phyloP scores from a whole-genome alignment of 768 basidiomycete species.

The Phaeotremella skinneri region DNA sequence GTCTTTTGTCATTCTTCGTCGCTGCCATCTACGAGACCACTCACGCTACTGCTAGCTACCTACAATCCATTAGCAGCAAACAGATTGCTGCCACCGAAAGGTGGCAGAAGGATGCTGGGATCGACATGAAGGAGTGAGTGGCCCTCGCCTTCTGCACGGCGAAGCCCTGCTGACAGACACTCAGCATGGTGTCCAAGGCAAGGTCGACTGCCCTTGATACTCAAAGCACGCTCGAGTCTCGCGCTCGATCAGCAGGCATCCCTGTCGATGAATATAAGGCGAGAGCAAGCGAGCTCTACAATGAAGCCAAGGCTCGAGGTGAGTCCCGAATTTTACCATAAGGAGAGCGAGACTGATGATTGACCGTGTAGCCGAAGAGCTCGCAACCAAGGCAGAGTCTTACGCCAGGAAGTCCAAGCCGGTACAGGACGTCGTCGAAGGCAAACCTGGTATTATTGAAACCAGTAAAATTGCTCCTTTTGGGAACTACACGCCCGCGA shows the following conservation, averaged over 20 bases:
- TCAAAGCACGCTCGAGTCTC: conserved; percentile 21
- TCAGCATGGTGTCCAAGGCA: conserved; percentile 13
- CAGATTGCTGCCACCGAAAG: conserved; percentile 21
- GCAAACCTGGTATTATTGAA: conserved; percentile 5
- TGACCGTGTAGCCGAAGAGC: conserved; percentile 5
- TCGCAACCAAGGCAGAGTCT: conserved; percentile 14
- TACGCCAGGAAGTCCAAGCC: conserved; percentile 13
- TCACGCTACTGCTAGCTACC: background rate
- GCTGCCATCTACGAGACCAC: conserved; percentile 24
- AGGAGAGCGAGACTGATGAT: background rate
- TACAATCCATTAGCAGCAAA: conserved; percentile 4
- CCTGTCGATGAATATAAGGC: conserved; percentile 30
- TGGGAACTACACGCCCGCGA: background rate
- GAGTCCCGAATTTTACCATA: conserved; percentile 2
- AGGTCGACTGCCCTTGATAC: conserved; percentile 17
- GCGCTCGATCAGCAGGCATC: conserved; percentile 31
- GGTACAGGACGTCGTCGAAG: conserved; percentile 6
- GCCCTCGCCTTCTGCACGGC: no score
- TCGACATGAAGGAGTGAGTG: conserved; percentile 10
- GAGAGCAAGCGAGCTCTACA: conserved; percentile 4
- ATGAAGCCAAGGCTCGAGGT: background rate
- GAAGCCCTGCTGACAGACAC: background rate
- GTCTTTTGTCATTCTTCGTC: conserved; percentile 11
- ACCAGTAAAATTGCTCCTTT: conserved; percentile 13
- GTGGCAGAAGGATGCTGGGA: conserved; percentile 19